Conservation (phyloP, 495 filamentous ascomycete species). For the Aspergillus bridgeri region DNA sequence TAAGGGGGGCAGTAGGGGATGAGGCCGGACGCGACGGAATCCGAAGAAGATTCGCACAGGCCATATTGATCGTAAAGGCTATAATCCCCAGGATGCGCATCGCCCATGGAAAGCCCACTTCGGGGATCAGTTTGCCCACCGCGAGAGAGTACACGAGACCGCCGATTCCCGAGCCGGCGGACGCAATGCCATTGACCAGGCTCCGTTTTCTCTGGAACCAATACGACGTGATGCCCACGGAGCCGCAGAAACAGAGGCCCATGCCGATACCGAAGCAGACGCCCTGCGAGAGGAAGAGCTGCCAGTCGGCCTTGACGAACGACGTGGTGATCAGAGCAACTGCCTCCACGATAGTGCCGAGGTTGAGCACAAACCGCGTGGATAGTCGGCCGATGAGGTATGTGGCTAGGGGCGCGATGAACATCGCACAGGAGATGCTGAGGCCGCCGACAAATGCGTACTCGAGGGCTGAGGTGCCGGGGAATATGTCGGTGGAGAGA, state of each 20-base stretch:
- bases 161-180: conserved; percentile 48
- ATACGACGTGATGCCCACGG: not conserved
- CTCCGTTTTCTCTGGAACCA: conserved; percentile 30
- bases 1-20: not conserved
- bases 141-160: conserved; percentile 50
- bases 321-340: not conserved
- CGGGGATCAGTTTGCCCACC: conserved; percentile 43
- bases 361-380: not conserved
- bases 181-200: conserved; percentile 48
- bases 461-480: conserved; percentile 38
- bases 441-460: conserved; percentile 54
- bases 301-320: not conserved
- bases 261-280: conserved; percentile 1
- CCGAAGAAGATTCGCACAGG: conserved; percentile 36
- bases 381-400: not conserved
- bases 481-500: conserved; percentile 40
- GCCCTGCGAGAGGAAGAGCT: conserved; percentile 2
- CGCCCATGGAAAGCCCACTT: conserved; percentile 44
- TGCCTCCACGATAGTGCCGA: not conserved
- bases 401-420: conserved; percentile 49
- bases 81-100: conserved; percentile 50
- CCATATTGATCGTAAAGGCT: conserved; percentile 36
- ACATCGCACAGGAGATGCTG: conserved; percentile 44
- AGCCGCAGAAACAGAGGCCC: not conserved
- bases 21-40: conserved; percentile 36